Evolutionary conservation across 805 yeast species (phyloP), one percentile per base, ranked within the genome.

Genomic region (Lipomyces yamanashiensis): DNA sequence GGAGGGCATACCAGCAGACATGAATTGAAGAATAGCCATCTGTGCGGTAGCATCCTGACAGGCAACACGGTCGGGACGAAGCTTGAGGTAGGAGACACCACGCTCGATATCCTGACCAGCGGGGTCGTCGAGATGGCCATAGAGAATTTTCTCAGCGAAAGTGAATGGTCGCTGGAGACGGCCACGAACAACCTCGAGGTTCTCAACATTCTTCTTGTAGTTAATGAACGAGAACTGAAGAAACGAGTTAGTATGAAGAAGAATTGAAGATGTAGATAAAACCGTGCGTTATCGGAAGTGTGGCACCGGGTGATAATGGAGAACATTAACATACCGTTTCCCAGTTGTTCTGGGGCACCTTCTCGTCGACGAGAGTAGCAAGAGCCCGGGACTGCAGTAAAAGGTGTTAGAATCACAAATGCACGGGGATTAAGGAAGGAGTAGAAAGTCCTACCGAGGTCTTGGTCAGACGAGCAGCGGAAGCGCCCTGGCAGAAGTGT

Each of bases 41-140:
- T 95, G 99, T 19, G 99, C 99, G 39, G 97, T 90, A n/a, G 99
- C 99, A 82, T 95, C 99, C 82, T 95, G 99, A 96, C 96, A 93
- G 34, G 99, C 99, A 54, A 95, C 98, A 76, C 99, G 86, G 76
- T 95, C 99, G 28, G 99, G 99, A 76, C 89, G 86, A 72, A 95
- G 84, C 81, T 95, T 95, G 76, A 95, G 84, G 79, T 95, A 95
- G 58, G 92, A 86, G 55, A 87, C 81, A 71, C 99, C 99, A 79
- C 99, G 86, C 67, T 84, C 82, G 58, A 79, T 72, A 43, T 61
- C 68, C 62, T 66, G 69, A 36, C 64, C 96, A 72, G 89, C 93
- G 43, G 97, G 97, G 72, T 91, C 82, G 62, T 87, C 90, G 75
- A 95, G 82, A 78, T 95, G 99, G 21, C 97, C 90, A 77, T 95